Conservation (phyloP, 768 basidiomycete species). For the Pisolithus marmoratus region DNA sequence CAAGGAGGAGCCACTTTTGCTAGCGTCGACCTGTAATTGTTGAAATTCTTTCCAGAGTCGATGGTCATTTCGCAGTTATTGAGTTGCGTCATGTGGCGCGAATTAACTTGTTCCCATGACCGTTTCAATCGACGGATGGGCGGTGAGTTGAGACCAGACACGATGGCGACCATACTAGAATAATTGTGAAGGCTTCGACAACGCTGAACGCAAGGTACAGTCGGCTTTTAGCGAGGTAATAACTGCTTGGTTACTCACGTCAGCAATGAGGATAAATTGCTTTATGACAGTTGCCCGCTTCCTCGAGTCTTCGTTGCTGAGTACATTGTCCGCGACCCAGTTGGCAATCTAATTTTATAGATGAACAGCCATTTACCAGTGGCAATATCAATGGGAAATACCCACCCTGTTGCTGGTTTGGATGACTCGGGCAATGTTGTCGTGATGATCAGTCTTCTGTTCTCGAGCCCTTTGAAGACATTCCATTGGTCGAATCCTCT, state of each 20-base stretch:
- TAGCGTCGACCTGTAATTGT: slow-evolving; percentile 81
- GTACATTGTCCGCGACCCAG: slow-evolving; percentile 87
- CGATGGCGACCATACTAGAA: slow-evolving; percentile 94
- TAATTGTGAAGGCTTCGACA: slow-evolving; percentile 89
- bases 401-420: slow-evolving; percentile 80
- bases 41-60: slow-evolving; percentile 91
- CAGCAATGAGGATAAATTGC: slow-evolving; percentile 86
- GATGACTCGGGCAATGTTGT: slow-evolving; percentile 85
- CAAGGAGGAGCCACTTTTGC: slow-evolving; percentile 85
- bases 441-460: slow-evolving; percentile 63
- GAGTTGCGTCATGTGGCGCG: slow-evolving; percentile 68
- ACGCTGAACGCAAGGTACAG: slow-evolving; percentile 47
- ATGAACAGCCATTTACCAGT: not conserved
- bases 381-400: not conserved
- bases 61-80: slow-evolving; percentile 83
- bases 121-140: slow-evolving; percentile 90
- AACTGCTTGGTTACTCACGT: slow-evolving; percentile 49
- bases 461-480: slow-evolving; percentile 82
- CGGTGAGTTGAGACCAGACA: slow-evolving; percentile 90
- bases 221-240: slow-evolving; percentile 3
- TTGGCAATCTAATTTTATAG: slow-evolving; percentile 63
- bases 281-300: slow-evolving; percentile 79
- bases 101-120: slow-evolving; percentile 86
- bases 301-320: slow-evolving; percentile 75
- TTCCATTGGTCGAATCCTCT: slow-evolving; percentile 84